Evolutionary conservation across 257 asterid genomes (phyloP).

Genomic region (Ilex aquifolium): DNA sequence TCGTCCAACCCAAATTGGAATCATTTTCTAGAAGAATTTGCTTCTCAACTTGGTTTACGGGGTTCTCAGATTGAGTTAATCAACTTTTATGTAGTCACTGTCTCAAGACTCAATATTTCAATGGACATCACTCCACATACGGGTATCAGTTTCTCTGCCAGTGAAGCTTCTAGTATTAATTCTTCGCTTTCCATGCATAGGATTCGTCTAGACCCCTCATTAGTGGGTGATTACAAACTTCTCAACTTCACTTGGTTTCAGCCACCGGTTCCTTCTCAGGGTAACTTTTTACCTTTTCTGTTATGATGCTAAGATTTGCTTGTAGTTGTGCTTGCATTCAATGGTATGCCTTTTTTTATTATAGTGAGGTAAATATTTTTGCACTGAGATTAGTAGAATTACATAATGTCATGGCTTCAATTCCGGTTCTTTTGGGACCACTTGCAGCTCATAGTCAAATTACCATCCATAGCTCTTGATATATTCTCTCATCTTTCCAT

Average conservation of each 20-base stretch:
- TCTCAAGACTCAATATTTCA: conserved; percentile 82
- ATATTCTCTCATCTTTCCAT: too few relatives aligned
- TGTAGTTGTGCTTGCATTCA: background rate
- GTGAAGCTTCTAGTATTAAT: conserved; percentile 59
- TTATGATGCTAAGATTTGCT: conserved; percentile 6
- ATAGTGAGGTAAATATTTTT: too few relatives aligned
- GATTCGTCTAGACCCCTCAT: conserved; percentile 63
- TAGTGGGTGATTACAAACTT: conserved; percentile 76
- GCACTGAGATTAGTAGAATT: background rate
- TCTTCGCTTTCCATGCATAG: conserved; percentile 56
- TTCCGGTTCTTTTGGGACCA: too few relatives aligned
- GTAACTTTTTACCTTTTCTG: conserved; percentile 28
- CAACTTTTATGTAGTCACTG: conserved; percentile 69
- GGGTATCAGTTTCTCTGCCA: conserved; percentile 65
- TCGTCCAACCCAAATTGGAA: conserved; percentile 83
- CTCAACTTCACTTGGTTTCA: conserved; percentile 79
- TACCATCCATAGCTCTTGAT: too few relatives aligned
- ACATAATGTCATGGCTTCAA: background rate
- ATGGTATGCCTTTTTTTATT: background rate
- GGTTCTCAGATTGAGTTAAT: conserved; percentile 89
- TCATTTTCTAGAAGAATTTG: conserved; percentile 66
- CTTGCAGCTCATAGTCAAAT: too few relatives aligned
- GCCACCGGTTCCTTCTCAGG: conserved; percentile 59
- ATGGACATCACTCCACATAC: conserved; percentile 83
- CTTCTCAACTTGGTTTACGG: conserved; percentile 55